phyloP scores from a whole-genome alignment of 75 land plant genomes.

The Pseudotsuga menziesii region DNA sequence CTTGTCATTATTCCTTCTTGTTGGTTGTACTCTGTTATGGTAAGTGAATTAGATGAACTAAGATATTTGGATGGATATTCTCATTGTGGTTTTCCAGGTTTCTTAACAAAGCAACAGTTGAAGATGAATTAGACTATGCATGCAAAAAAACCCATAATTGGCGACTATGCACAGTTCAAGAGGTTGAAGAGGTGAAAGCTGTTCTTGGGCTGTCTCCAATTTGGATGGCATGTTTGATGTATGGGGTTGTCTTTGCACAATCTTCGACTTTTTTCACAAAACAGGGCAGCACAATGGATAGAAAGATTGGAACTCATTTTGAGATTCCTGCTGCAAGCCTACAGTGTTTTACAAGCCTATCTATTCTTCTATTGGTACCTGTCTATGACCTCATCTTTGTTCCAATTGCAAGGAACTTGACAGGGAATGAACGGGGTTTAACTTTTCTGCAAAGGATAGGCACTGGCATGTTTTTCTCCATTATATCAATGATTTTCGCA shows the following conservation, averaged over 20 bases:
- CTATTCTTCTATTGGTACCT: constrained; percentile 73
- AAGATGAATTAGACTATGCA: neutral
- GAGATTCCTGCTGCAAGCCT: constrained; percentile 83
- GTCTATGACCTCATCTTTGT: constrained; percentile 69
- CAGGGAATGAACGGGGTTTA: constrained; percentile 56
- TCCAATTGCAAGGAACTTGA: constrained; percentile 37
- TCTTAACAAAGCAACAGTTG: constrained; percentile 39
- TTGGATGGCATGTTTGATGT: constrained; percentile 69
- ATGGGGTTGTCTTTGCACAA: constrained; percentile 78
- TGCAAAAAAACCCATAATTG: constrained; percentile 6
- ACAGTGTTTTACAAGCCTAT: constrained; percentile 56
- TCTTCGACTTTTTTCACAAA: constrained; percentile 80
- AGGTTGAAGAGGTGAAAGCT: constrained; percentile 37
- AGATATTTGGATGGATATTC: neutral
- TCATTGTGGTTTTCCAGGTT: constrained; percentile 18
- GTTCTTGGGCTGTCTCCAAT: constrained; percentile 61
- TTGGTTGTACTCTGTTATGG: neutral
- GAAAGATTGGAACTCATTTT: constrained; percentile 51
- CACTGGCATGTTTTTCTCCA: constrained; percentile 68
- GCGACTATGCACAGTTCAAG: constrained; percentile 19
- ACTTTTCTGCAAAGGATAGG: constrained; percentile 81
- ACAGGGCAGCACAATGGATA: constrained; percentile 75
- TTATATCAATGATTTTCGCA: constrained; percentile 74
- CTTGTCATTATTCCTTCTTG: neutral
- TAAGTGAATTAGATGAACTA: neutral